These are phyloP conservation scores for Pinus tabuliformis DNA, from an alignment of 75 land plant genomes.

Conservation along the genomic window DNA sequence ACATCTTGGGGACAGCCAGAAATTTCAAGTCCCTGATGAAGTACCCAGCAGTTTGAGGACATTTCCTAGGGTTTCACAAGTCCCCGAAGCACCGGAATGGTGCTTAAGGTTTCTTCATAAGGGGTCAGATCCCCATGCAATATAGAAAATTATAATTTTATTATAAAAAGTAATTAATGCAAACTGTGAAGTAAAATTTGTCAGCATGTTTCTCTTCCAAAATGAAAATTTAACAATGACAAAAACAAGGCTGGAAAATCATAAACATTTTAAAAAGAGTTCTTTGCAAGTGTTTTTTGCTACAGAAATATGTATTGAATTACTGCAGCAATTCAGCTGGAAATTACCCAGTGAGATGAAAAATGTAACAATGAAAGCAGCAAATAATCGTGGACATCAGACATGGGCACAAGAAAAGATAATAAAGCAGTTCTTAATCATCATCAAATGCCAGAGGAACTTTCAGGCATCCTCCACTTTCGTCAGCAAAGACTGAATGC, in stretches of 20 bases:
- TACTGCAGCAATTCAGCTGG: not conserved
- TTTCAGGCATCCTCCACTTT: constrained; percentile 14
- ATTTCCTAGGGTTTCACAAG: no score
- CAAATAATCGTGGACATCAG: not conserved
- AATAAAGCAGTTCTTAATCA: not conserved
- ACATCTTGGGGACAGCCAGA: no score
- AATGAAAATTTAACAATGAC: not conserved
- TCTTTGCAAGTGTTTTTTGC: not conserved
- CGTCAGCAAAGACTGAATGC: constrained; percentile 65
- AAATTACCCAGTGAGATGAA: not conserved
- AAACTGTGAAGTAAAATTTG: not conserved
- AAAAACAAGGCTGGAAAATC: not conserved
- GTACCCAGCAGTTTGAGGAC: no score
- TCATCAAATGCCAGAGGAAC: not conserved
- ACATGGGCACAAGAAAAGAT: not conserved
- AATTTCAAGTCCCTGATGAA: no score
- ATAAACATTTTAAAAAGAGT: not conserved
- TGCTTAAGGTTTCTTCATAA: no score
- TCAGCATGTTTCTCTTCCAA: not conserved
- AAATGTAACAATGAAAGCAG: not conserved
- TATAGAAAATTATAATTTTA: no score
- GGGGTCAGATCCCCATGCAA: no score
- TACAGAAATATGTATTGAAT: not conserved
- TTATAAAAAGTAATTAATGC: no score
- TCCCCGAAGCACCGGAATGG: no score